Base-by-base conservation (phyloP, 73 alveolate genomes). In the Strombidium stylifer region DNA sequence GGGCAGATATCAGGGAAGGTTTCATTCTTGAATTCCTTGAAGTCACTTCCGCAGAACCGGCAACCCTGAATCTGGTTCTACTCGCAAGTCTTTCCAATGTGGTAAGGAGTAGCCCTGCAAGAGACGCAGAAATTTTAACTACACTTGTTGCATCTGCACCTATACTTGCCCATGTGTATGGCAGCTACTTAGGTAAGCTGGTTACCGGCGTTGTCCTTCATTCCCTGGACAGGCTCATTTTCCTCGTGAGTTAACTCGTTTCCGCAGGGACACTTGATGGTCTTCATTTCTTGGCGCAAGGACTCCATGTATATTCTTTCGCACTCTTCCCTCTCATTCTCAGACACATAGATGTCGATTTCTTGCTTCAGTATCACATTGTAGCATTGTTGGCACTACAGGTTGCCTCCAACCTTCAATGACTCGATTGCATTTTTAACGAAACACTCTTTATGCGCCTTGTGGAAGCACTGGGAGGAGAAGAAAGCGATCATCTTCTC, bases 91-190 rank as follows among this genome's bases (percentile, higher is more conserved):
- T 73, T 81, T 50, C 92, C 92, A 31, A 64, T 19, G 42, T 81
- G 92, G 56, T 81, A 81, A 3, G 92, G 92, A 26, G 62, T 77
- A n/a, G 81, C 27, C 31, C 62, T 35, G 71, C 92, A 81, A 25
- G 35, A 23, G 10, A 62, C 34, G 26, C 92, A 81, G 73, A 81
- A 81, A 40, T 56, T 69, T 39, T 70, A 46, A 16, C 37, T 26
- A 51, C 92, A 81, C 26, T 40, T 26, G 58, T 67, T 69, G 72
- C 92, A 81, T 51, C 92, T 48, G 20, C 66, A 70, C 30, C 92
- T 59, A 50, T 19, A 56, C 57, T 81, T 73, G 32, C 83, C 69
- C 84, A 73, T 73, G 55, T 81, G 85, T 36, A 60, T 76, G 11
- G 85, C 79, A 7, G 92, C 71, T 45, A 51, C 67, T 34, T 77